Evolutionary conservation across 306 rosid genomes (phyloP), one percentile per base, ranked within the genome.

Genomic region (Benincasa hispida): DNA sequence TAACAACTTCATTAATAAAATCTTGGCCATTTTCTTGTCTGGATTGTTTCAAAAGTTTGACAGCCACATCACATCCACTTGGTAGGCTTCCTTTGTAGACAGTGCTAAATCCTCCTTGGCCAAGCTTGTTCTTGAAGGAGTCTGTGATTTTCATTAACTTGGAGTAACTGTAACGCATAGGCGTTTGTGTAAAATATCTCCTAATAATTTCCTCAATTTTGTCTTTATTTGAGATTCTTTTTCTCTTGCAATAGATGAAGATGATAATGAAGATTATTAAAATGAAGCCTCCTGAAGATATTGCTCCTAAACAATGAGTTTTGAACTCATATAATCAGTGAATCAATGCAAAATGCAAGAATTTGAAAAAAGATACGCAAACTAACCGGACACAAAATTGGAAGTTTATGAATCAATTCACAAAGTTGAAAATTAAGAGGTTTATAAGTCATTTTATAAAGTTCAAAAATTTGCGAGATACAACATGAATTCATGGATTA

Each of bases 21-120:
- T 89, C 96, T 82, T 84, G 89, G 17, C 85, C 90, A n/a, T 84
- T 87, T 88, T 81, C 22, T 93, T 82, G n/a, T n/a, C n/a, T 37
- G 85, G 62, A 57, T 22, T 89, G 97, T n/a, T 85, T 87, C 58
- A 91, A 78, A 15, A 92, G 90, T 83, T 93, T 93, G 58, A 91
- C 98, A 4, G 93, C 98, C 48, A 93, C 96, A 6, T 45, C 21
- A 22, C 97, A 82, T 9, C 93, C 96, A 61, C 87, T 93, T 0
- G 12, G 82, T 19, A 93, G 88, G 81, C 87, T 73, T 8, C 97
- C 96, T 93, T 35, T 5, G 53, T 92, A 90, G 3, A 92, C 98
- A 5, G 90, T 88, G 69, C 98, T 93, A 74, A 85, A 92, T 27
- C 96, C 94, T 28, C 98, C 98, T 82, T 88, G 94, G 72, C 98